These are phyloP conservation scores for Clonostachys rhizophaga DNA, from an alignment of 2,329 filamentous ascomycete species.

Conservation along the genomic window DNA sequence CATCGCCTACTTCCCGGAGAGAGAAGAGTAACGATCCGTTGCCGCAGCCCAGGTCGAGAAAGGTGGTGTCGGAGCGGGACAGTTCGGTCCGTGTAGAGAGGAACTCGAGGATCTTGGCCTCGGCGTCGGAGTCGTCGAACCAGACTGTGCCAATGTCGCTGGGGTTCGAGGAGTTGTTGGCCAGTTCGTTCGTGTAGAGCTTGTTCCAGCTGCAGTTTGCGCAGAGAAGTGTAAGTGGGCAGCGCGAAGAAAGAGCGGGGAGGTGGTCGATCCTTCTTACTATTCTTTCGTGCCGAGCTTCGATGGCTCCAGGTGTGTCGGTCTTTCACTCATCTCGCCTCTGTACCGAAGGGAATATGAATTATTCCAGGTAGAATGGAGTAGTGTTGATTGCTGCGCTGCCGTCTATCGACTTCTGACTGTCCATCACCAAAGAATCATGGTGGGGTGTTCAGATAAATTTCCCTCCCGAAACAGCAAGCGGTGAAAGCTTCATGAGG, in stretches of 20 bases:
- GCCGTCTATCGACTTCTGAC: too few species aligned
- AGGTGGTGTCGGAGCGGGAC: slow-evolving; percentile 34
- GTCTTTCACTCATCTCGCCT: slow-evolving; percentile 14
- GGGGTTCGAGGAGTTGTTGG: slow-evolving; percentile 68
- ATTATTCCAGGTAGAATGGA: too few species aligned
- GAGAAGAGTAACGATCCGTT: slow-evolving; percentile 89
- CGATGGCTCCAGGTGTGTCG: slow-evolving; percentile 69
- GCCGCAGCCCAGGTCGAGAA: slow-evolving; percentile 88
- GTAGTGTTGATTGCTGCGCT: too few species aligned
- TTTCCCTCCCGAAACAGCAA: too few species aligned
- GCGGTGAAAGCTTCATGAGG: too few species aligned
- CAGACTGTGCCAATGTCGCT: slow-evolving; percentile 84
- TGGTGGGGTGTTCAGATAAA: too few species aligned
- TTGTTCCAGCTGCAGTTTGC: slow-evolving; percentile 62
- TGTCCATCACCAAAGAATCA: too few species aligned
- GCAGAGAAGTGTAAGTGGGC: background rate
- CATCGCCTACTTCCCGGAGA: slow-evolving; percentile 49
- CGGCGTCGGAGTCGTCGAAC: slow-evolving; percentile 92
- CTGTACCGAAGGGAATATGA: too few species aligned
- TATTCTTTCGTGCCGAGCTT: slow-evolving; percentile 86
- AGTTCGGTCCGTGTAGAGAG: slow-evolving; percentile 36
- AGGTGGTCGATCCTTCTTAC: slow-evolving; percentile 43
- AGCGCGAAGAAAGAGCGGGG: background rate
- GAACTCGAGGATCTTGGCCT: slow-evolving; percentile 71
- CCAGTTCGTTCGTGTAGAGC: slow-evolving; percentile 66